These are phyloP conservation scores for Cinnamomum chago DNA, from an alignment of 164 flowering plant species.

Conservation along the genomic window DNA sequence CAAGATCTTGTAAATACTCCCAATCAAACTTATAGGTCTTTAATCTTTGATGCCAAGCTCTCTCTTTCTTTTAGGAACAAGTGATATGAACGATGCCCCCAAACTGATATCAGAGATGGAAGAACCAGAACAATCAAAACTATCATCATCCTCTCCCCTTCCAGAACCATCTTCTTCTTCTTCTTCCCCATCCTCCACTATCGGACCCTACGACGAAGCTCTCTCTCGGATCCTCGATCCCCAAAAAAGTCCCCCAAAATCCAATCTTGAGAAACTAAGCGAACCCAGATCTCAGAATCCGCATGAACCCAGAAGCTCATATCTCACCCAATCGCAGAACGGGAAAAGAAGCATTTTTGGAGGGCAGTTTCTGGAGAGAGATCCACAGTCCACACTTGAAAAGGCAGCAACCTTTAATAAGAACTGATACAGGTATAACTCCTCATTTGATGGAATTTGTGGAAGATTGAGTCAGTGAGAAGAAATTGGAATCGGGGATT, in stretches of 20 bases:
- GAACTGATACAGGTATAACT: constrained; percentile 3
- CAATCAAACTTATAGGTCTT: no score
- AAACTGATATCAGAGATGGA: constrained; percentile 11
- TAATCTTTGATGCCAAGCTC: no score
- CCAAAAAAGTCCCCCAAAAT: constrained; percentile 12
- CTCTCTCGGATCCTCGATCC: constrained; percentile 11
- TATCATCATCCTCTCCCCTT: background rate
- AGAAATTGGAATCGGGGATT: constrained; percentile 15
- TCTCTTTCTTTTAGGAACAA: no score
- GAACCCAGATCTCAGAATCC: constrained; percentile 12
- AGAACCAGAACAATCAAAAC: constrained; percentile 2
- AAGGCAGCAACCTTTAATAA: background rate
- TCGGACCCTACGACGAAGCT: constrained; percentile 1
- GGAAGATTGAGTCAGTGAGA: constrained; percentile 5
- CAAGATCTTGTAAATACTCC: no score
- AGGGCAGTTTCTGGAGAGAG: background rate
- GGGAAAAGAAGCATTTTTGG: constrained; percentile 17
- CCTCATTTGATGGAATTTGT: constrained; percentile 12
- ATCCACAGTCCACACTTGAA: background rate
- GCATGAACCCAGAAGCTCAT: constrained; percentile 15
- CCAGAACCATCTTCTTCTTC: background rate
- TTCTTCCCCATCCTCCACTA: background rate
- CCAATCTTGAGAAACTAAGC: constrained; percentile 13
- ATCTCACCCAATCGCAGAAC: constrained; percentile 20
- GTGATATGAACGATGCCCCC: no score